phyloP scores from a whole-genome alignment of 345 rosid genomes.

The Euphorbia tirucalli region DNA sequence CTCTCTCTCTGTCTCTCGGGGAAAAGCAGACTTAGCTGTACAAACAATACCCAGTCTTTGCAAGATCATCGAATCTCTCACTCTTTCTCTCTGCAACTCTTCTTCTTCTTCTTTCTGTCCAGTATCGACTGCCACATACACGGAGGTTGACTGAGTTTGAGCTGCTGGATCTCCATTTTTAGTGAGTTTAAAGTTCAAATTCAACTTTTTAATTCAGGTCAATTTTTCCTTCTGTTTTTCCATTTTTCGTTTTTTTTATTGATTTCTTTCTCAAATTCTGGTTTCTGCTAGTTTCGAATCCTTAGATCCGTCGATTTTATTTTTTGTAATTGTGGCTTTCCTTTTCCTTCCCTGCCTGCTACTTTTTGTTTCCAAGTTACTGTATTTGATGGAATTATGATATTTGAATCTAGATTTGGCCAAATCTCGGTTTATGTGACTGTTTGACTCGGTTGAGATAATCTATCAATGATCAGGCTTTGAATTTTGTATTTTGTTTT shows the following conservation, averaged over 20 bases:
- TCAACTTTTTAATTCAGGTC: slow-evolving; percentile 25
- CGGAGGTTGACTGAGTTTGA: neutral
- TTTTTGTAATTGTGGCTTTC: slow-evolving; percentile 11
- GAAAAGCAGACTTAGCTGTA: slow-evolving; percentile 29
- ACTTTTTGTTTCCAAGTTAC: neutral
- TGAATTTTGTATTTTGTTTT: neutral
- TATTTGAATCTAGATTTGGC: neutral
- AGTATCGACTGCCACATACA: neutral
- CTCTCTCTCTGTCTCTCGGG: neutral
- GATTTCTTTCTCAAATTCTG: neutral
- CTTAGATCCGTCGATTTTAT: slow-evolving; percentile 37
- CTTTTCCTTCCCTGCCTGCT: neutral
- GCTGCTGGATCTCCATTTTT: slow-evolving; percentile 5
- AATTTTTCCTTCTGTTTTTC: neutral
- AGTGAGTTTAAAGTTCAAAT: neutral
- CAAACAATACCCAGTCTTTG: slow-evolving; percentile 20
- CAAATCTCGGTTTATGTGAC: neutral
- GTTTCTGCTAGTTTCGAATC: slow-evolving; percentile 14
- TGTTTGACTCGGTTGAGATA: neutral
- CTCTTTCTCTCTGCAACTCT: neutral
- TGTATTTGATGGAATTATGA: neutral
- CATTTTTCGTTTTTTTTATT: neutral
- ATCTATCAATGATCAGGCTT: neutral
- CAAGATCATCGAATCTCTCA: slow-evolving; percentile 26
- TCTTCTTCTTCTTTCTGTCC: neutral